Evolutionary conservation across 306 rosid genomes (phyloP).

Genomic region (Pachyrhizus erosus): DNA sequence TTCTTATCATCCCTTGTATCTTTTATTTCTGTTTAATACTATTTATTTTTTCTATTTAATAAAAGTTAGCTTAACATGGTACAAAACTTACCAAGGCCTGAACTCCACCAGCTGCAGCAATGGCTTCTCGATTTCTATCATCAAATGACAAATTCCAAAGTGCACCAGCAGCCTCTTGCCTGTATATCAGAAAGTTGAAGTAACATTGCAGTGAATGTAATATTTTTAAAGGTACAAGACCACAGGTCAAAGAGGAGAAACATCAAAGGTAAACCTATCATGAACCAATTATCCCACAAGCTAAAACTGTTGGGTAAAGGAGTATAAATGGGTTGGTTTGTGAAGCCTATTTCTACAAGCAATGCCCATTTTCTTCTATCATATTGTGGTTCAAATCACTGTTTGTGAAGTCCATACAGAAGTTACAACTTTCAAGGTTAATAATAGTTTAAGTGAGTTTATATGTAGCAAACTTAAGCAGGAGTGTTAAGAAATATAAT

Average conservation of each 20-base stretch:
- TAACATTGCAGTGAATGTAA: neutral
- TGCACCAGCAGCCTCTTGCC: slow-evolving; percentile 99
- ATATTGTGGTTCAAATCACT: slow-evolving; percentile 3
- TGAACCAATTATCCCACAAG: slow-evolving; percentile 23
- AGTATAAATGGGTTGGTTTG: neutral
- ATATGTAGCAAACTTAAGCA: neutral
- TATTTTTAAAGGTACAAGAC: slow-evolving; percentile 24
- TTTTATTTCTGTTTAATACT: neutral
- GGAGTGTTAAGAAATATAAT: neutral
- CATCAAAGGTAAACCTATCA: slow-evolving; percentile 6
- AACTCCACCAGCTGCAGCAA: slow-evolving; percentile 96
- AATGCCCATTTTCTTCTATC: neutral
- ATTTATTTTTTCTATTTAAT: neutral
- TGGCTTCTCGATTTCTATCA: slow-evolving; percentile 98
- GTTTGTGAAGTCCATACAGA: neutral
- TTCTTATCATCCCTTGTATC: slow-evolving; percentile 11
- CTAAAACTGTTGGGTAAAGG: neutral
- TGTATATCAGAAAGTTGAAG: slow-evolving; percentile 39
- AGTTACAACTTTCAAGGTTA: neutral
- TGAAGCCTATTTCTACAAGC: neutral
- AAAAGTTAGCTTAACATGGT: slow-evolving; percentile 11
- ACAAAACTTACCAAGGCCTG: slow-evolving; percentile 87
- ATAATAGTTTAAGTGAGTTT: neutral
- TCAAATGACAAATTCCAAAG: slow-evolving; percentile 99
- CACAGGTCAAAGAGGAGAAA: slow-evolving; percentile 31